A percentile compares a stretch with the other conserved stretches of the same genome.
Evolutionary conservation across 192 early-diverging fungal genomes (phyloP).

Genomic region (Linnemannia exigua): DNA sequence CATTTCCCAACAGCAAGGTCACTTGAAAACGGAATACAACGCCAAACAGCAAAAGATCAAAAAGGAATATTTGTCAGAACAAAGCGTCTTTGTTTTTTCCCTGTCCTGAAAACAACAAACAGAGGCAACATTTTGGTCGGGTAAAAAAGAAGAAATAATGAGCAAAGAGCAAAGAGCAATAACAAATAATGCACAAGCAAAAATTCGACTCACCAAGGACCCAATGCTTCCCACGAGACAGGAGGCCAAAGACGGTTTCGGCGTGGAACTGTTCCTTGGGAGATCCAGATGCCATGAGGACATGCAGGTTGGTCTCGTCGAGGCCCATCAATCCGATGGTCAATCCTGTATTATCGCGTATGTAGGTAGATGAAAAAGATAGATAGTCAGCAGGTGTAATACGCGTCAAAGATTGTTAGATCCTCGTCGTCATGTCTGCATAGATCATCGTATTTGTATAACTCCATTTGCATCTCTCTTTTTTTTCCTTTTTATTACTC

Average conservation of each 20-base stretch:
- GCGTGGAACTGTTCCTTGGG: slow-evolving; percentile 76
- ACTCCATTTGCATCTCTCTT: background rate
- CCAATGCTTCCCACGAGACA: slow-evolving; percentile 80
- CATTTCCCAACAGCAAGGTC: slow-evolving; percentile 90
- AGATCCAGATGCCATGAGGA: slow-evolving; percentile 86
- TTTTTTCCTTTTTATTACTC: background rate
- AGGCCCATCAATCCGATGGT: slow-evolving; percentile 82
- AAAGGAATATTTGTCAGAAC: background rate
- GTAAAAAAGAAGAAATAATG: no score
- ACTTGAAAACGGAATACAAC: slow-evolving; percentile 69
- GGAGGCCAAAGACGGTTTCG: slow-evolving; percentile 58
- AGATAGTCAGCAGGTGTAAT: background rate
- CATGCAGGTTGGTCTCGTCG: slow-evolving; percentile 82
- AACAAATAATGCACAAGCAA: slow-evolving; percentile 49
- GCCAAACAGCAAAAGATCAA: background rate
- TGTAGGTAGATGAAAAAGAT: slow-evolving; percentile 4
- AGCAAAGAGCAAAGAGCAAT: background rate
- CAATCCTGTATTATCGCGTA: slow-evolving; percentile 35
- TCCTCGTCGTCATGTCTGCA: background rate
- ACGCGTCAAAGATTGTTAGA: slow-evolving; percentile 7
- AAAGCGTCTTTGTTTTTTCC: background rate
- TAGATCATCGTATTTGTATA: background rate
- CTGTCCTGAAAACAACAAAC: background rate
- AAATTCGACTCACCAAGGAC: slow-evolving; percentile 88
- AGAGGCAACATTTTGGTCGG: background rate